Conservation (phyloP, 2,329 filamentous ascomycete species). For the Hypocrella siamensis region DNA sequence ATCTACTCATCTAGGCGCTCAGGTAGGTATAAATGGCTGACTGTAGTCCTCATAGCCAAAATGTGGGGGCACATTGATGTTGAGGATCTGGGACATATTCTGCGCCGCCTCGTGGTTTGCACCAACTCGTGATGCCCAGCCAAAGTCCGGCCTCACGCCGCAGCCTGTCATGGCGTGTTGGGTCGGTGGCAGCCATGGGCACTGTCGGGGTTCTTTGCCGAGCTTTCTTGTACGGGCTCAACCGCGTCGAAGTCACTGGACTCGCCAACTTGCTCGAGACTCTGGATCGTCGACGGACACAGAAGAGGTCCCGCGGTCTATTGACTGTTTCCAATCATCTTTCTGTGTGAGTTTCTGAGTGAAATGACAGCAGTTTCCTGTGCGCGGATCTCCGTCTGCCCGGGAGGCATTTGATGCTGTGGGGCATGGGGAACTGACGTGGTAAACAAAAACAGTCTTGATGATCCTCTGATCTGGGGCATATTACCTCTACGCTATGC, state of each 20-base stretch:
- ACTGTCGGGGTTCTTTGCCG: slow-evolving; percentile 55
- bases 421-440: background rate
- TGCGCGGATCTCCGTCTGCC: too few relatives aligned
- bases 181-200: slow-evolving; percentile 62
- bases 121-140: slow-evolving; percentile 6
- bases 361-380: too few relatives aligned
- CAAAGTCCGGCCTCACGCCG: slow-evolving; percentile 25
- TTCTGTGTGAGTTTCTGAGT: slow-evolving; percentile 15
- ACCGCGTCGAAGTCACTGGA: slow-evolving; percentile 60
- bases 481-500: slow-evolving; percentile 62
- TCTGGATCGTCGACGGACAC: slow-evolving; percentile 54
- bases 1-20: too few relatives aligned
- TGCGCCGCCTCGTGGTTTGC: background rate
- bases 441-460: slow-evolving; percentile 44
- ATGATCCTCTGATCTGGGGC: slow-evolving; percentile 92
- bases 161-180: slow-evolving; percentile 52
- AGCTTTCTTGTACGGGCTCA: slow-evolving; percentile 60
- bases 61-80: background rate
- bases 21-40: too few relatives aligned
- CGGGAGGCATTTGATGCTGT: too few relatives aligned
- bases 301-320: slow-evolving; percentile 56
- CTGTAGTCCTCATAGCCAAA: too few relatives aligned
- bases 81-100: background rate
- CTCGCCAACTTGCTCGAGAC: slow-evolving; percentile 59
- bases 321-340: slow-evolving; percentile 49